These are phyloP conservation scores for Elymus sibiricus DNA, from an alignment of 176 grass and related monocot species.

Conservation along the genomic window DNA sequence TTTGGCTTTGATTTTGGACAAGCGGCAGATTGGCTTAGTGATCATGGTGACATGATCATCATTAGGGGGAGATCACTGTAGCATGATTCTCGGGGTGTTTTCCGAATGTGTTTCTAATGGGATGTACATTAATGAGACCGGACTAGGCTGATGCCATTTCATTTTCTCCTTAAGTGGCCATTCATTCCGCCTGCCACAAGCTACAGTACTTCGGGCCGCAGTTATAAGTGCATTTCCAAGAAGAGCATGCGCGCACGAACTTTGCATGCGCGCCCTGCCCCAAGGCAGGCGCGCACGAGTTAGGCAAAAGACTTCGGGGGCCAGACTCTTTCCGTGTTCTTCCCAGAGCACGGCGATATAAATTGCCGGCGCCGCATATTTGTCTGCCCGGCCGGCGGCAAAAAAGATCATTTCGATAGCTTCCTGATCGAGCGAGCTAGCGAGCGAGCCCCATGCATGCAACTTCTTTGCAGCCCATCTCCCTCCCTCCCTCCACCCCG, in stretches of 20 bases:
- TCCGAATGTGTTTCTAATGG: too few species aligned
- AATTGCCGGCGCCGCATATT: slow-evolving; percentile 8
- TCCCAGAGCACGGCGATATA: background rate
- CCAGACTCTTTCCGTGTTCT: slow-evolving; percentile 11
- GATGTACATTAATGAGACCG: too few species aligned
- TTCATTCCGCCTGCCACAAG: too few species aligned
- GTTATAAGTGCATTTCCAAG: slow-evolving; percentile 19
- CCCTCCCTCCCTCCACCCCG: background rate
- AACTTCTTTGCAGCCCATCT: slow-evolving; percentile 21
- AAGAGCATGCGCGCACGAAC: slow-evolving; percentile 28
- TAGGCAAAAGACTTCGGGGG: background rate
- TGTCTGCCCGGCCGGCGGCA: slow-evolving; percentile 38
- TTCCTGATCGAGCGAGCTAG: background rate
- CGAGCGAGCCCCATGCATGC: background rate
- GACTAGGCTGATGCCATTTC: too few species aligned
- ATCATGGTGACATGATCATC: too few species aligned
- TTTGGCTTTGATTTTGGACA: too few species aligned
- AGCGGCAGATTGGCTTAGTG: too few species aligned
- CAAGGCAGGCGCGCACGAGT: background rate
- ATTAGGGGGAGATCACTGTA: too few species aligned
- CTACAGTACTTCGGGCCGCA: background rate
- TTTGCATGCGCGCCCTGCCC: slow-evolving; percentile 42
- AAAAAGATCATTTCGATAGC: slow-evolving; percentile 42
- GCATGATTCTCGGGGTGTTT: too few species aligned
- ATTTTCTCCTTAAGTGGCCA: too few species aligned